Conservation (phyloP, 441 rosid genomes). For the Erodium trifolium region DNA sequence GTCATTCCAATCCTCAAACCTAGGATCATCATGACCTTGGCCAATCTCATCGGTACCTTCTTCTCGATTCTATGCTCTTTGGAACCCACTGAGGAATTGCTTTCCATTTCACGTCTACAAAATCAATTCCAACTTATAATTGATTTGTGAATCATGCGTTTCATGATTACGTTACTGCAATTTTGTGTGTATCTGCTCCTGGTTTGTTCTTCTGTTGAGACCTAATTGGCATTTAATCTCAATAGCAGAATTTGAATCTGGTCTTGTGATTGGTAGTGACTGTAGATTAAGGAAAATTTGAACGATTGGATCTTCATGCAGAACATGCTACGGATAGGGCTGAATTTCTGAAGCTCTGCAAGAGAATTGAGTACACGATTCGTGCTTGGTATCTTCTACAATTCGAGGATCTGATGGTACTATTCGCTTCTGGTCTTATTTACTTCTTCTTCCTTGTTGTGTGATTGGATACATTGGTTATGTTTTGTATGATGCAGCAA, state of each 20-base stretch:
- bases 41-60: conserved; percentile 45
- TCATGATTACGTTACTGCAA: neutral
- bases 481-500: conserved; percentile 35
- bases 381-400: conserved; percentile 79
- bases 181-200: too few species aligned
- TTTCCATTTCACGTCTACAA: too few species aligned
- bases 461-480: neutral
- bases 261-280: neutral
- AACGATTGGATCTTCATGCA: conserved; percentile 13
- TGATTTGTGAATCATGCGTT: neutral
- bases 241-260: neutral
- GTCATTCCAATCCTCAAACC: conserved; percentile 75
- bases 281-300: neutral
- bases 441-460: neutral
- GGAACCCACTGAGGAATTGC: too few species aligned
- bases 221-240: too few species aligned
- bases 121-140: neutral
- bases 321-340: conserved; percentile 42
- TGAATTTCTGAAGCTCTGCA: conserved; percentile 70
- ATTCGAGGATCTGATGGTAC: conserved; percentile 75
- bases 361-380: conserved; percentile 70
- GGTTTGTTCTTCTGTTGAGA: too few species aligned
- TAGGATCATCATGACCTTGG: conserved; percentile 46
- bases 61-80: neutral
- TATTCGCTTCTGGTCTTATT: neutral